phyloP scores from a whole-genome alignment of 164 flowering plant species.

The Berberis vulgaris region DNA sequence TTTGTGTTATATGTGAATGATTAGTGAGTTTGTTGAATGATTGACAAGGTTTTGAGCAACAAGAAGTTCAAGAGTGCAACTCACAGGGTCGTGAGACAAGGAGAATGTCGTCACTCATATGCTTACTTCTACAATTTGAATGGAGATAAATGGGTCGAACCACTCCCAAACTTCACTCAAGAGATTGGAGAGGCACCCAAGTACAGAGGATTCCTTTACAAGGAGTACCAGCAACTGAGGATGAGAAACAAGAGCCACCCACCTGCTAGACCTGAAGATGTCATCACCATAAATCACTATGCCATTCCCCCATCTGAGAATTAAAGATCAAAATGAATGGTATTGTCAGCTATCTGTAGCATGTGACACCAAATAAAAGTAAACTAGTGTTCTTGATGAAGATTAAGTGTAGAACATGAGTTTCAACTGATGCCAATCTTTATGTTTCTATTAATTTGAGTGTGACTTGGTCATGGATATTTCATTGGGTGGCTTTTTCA shows the following conservation, averaged over 20 bases:
- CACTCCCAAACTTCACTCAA: conserved; percentile 21
- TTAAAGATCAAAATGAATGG: too few species aligned
- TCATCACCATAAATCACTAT: conserved; percentile 35
- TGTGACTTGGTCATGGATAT: too few species aligned
- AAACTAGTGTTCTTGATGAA: too few species aligned
- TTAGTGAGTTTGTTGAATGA: background rate
- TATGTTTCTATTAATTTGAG: too few species aligned
- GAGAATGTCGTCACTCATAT: conserved; percentile 29
- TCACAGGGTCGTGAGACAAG: conserved; percentile 41
- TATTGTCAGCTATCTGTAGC: too few species aligned
- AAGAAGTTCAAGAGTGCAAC: conserved; percentile 42
- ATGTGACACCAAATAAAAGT: too few species aligned
- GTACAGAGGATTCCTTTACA: conserved; percentile 43
- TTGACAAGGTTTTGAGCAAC: conserved; percentile 37
- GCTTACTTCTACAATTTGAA: conserved; percentile 35
- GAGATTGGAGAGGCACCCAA: conserved; percentile 33
- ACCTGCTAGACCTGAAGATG: conserved; percentile 41
- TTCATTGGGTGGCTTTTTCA: too few species aligned
- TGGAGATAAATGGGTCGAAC: conserved; percentile 47
- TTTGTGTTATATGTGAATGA: background rate
- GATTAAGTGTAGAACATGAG: too few species aligned
- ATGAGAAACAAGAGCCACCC: conserved; percentile 47
- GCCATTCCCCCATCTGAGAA: conserved; percentile 11
- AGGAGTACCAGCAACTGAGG: conserved; percentile 39
- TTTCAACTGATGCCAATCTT: too few species aligned